phyloP scores from a whole-genome alignment of 768 basidiomycete species.

The Nevesoporus exiguus region DNA sequence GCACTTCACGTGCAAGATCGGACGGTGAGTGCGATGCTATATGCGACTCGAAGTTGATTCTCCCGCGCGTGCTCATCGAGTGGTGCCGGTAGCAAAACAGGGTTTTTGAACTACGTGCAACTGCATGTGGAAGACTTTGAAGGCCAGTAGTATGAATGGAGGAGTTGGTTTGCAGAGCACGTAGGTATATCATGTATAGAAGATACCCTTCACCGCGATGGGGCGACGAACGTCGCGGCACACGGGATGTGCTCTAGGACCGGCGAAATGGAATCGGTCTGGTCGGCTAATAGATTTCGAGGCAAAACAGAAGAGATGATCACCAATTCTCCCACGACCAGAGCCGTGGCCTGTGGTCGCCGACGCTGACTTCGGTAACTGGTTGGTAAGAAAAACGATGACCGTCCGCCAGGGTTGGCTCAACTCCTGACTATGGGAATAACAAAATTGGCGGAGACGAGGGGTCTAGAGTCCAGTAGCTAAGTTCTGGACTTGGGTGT shows the following conservation, averaged over 20 bases:
- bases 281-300: too few species aligned
- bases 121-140: conserved; percentile 37
- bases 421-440: not conserved
- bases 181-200: not conserved
- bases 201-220: not conserved
- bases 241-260: not conserved
- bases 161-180: not conserved
- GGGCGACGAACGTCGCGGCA: not conserved
- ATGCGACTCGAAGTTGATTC: not conserved
- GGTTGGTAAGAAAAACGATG: too few species aligned
- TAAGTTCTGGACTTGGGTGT: not conserved
- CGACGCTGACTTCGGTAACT: too few species aligned
- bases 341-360: too few species aligned
- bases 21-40: conserved; percentile 25
- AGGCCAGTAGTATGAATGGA: not conserved
- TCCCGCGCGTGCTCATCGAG: conserved; percentile 1
- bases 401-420: not conserved
- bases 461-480: not conserved
- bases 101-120: conserved; percentile 39
- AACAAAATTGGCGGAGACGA: not conserved
- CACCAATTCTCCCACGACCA: too few species aligned
- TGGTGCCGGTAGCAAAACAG: conserved; percentile 27
- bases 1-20: conserved; percentile 29
- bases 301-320: too few species aligned
- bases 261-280: not conserved